Evolutionary conservation across 2,329 filamentous ascomycete species (phyloP).

Genomic region (Alternaria infectoria): DNA sequence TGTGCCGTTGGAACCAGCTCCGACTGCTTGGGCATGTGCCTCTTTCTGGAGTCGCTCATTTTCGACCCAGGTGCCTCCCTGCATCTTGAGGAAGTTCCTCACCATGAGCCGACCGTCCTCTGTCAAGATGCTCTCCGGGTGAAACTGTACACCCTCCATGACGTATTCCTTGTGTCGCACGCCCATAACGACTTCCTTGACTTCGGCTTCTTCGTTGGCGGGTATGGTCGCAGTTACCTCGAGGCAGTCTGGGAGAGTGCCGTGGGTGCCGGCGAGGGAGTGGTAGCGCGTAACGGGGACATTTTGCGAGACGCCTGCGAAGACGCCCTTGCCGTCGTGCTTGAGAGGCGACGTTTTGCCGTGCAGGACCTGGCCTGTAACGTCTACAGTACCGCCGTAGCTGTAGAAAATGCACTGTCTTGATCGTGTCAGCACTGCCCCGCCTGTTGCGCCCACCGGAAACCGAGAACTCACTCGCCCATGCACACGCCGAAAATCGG

Average conservation of each 20-base stretch:
- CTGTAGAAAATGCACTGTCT: conserved; percentile 95
- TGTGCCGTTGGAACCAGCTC: conserved; percentile 30
- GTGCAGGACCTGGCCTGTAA: conserved; percentile 94
- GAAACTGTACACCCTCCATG: conserved; percentile 97
- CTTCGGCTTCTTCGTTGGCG: conserved; percentile 72
- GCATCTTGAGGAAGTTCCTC: conserved; percentile 87
- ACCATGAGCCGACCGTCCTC: conserved; percentile 88
- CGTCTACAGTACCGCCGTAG: conserved; percentile 89
- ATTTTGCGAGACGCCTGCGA: conserved; percentile 77
- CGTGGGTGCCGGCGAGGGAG: conserved; percentile 89
- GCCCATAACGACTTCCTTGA: conserved; percentile 92
- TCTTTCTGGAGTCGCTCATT: conserved; percentile 64
- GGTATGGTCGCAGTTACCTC: conserved; percentile 89
- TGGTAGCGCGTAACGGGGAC: conserved; percentile 94
- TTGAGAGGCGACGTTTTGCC: conserved; percentile 92
- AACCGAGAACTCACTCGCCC: conserved; percentile 74
- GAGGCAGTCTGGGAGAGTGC: conserved; percentile 82
- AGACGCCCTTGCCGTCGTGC: conserved; percentile 93
- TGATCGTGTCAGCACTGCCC: conserved; percentile 8
- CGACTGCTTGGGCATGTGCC: conserved; percentile 42
- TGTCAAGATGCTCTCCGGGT: conserved; percentile 95
- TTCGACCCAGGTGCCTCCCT: conserved; percentile 89
- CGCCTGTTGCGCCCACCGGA: not conserved
- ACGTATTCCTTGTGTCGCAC: conserved; percentile 90
- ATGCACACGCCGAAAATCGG: conserved; percentile 98